Evolutionary conservation across 768 basidiomycete genomes (phyloP).

Genomic region (Boletus barrowsii): DNA sequence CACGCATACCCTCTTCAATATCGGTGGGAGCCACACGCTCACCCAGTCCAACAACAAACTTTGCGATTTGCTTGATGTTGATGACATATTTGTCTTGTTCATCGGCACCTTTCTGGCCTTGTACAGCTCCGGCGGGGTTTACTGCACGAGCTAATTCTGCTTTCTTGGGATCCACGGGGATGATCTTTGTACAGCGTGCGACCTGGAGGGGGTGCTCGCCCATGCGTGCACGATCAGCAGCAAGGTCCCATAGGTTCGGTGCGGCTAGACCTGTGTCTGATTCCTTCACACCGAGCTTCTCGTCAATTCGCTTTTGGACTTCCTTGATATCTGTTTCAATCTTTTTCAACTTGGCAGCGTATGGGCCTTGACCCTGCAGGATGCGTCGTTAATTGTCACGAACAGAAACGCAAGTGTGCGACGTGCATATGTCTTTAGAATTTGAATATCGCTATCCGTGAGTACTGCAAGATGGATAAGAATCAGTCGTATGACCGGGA

Average conservation of each 20-base stretch:
- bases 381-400: background rate
- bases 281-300: constrained; percentile 98
- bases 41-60: constrained; percentile 96
- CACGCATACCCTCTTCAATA: constrained; percentile 99
- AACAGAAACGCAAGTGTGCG: background rate
- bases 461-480: constrained; percentile 54
- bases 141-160: constrained; percentile 77
- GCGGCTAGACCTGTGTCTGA: constrained; percentile 96
- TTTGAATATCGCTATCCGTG: constrained; percentile 98
- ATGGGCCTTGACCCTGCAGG: constrained; percentile 93
- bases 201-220: constrained; percentile 93
- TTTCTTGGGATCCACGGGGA: constrained; percentile 71
- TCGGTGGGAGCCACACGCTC: constrained; percentile 97
- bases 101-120: constrained; percentile 95
- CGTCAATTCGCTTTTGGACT: constrained; percentile 95
- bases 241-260: constrained; percentile 96
- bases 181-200: constrained; percentile 98
- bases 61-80: constrained; percentile 99
- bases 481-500: background rate
- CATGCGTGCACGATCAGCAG: constrained; percentile 90
- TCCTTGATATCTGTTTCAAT: constrained; percentile 92
- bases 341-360: constrained; percentile 83
- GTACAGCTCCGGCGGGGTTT: constrained; percentile 70
- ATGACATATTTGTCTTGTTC: constrained; percentile 99
- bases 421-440: constrained; percentile 94